A percentile compares a stretch with the other conserved stretches of the same genome.
phyloP scores from a whole-genome alignment of 2,329 filamentous ascomycete species.

The Pseudocercospora fuligena region DNA sequence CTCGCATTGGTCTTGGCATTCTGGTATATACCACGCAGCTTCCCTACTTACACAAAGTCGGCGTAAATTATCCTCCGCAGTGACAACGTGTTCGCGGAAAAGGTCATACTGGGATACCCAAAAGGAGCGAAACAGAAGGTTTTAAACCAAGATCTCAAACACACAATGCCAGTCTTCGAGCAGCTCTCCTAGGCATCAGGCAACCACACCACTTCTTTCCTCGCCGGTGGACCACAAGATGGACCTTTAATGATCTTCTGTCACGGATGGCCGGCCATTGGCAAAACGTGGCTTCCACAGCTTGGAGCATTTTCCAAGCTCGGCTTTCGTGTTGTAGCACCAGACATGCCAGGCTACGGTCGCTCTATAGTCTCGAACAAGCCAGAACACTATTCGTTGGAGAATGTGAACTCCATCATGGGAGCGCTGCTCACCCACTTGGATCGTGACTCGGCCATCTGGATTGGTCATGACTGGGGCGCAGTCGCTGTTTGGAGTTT shows the following conservation, averaged over 20 bases:
- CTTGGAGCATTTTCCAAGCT: slow-evolving; percentile 38
- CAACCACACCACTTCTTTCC: slow-evolving; percentile 33
- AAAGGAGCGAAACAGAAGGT: background rate
- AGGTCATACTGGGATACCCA: background rate
- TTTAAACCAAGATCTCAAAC: background rate
- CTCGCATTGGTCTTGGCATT: background rate
- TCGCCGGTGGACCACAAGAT: slow-evolving; percentile 33
- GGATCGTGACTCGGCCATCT: slow-evolving; percentile 50
- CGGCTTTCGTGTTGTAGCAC: slow-evolving; percentile 36
- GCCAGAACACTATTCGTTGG: slow-evolving; percentile 40
- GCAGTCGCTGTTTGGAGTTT: slow-evolving; percentile 40
- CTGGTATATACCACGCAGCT: slow-evolving; percentile 2
- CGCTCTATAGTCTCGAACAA: slow-evolving; percentile 38
- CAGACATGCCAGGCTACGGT: slow-evolving; percentile 45
- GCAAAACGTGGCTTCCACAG: slow-evolving; percentile 43
- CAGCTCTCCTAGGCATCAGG: slow-evolving; percentile 32
- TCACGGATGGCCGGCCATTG: slow-evolving; percentile 45
- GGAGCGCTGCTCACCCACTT: slow-evolving; percentile 48
- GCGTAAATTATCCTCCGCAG: background rate
- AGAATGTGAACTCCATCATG: slow-evolving; percentile 38
- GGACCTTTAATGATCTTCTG: slow-evolving; percentile 38
- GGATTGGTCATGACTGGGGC: slow-evolving; percentile 56
- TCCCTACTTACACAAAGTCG: background rate
- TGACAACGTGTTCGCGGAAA: background rate
- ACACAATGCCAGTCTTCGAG: slow-evolving; percentile 26